These are phyloP conservation scores for Talaromyces thailandensis DNA, from an alignment of 495 filamentous ascomycete genomes.

Conservation along the genomic window DNA sequence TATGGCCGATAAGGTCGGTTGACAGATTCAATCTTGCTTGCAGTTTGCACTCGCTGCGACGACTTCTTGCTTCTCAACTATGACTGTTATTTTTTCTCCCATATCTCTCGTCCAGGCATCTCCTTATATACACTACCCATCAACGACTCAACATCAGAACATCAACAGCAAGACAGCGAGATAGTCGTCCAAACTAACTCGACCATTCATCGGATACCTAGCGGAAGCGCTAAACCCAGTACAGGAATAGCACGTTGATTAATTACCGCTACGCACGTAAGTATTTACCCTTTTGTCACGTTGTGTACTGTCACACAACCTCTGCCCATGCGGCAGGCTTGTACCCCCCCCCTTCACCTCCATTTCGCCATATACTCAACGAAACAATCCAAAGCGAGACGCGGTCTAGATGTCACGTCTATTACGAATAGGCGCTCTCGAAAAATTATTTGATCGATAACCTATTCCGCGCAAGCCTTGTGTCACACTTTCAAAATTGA, in stretches of 20 bases:
- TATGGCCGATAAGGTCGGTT: not conserved
- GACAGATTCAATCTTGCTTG: not conserved
- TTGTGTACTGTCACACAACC: not conserved
- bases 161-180: not conserved
- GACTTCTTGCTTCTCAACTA: not conserved
- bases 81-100: not conserved
- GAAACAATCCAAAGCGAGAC: no score
- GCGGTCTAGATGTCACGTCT: no score
- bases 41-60: not conserved
- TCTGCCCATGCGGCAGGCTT: no score
- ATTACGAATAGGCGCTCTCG: no score
- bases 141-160: not conserved
- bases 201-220: not conserved
- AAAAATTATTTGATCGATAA: not conserved
- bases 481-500: not conserved
- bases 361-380: not conserved
- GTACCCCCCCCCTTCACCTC: not conserved
- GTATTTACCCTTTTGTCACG: not conserved
- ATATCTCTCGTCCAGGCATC: not conserved
- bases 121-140: not conserved
- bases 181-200: not conserved
- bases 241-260: not conserved
- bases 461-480: not conserved
- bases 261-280: not conserved
- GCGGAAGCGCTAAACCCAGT: not conserved